Base-by-base conservation (phyloP, 2,329 filamentous ascomycete species). In the Endothia cerciana region DNA sequence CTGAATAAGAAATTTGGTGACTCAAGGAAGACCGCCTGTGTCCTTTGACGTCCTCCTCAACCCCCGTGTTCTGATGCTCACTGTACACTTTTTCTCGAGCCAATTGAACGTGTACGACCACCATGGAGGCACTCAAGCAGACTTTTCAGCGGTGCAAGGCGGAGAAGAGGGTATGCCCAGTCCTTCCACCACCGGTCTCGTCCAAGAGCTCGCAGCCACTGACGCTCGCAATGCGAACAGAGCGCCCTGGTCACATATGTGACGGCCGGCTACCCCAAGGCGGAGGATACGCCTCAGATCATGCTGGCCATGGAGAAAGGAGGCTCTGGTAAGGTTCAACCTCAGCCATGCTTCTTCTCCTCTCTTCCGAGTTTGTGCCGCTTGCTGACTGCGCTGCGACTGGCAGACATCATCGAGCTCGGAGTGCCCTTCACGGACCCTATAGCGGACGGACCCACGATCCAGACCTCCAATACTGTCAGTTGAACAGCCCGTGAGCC, bases 341-440 rank as follows among this genome's bases (percentile, higher is more conserved):
- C n/a, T 66, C 25, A 28, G 28, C 7, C 8, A 41, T 43, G 19
- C 47, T 43, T 13, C 13, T 15, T 25, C 28, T 22, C 5, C 33
- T 3, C 5, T 2, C 40, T 22, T 17, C 4, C 5, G 28, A 30
- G 1, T 36, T 51, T 19, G 59, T 30, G 49, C n/a, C 41, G 30
- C 30, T 36, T 25, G 41, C 60, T 60, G n/a, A 62, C 40, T 66
- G 62, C 19, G 57, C 60, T 55, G 56, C 60, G 22, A 57, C 61
- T 33, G 25, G 43, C 72, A 93, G 95, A 99, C 78, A 83, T 99
- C 68, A 96, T 99, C 74, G 95, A 99, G 79, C 88, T 99, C 71
- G 95, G 94, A 69, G 89, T 97, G 65, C 95, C 95, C 62, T 99
- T 99, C 81, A 97, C 94, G 74, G 95, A 99, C 77, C 95, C 95